Evolutionary conservation across 1,284 basidiomycete genomes (phyloP), one percentile per base, ranked within the genome.

Genomic region (Tremellales sp.): DNA sequence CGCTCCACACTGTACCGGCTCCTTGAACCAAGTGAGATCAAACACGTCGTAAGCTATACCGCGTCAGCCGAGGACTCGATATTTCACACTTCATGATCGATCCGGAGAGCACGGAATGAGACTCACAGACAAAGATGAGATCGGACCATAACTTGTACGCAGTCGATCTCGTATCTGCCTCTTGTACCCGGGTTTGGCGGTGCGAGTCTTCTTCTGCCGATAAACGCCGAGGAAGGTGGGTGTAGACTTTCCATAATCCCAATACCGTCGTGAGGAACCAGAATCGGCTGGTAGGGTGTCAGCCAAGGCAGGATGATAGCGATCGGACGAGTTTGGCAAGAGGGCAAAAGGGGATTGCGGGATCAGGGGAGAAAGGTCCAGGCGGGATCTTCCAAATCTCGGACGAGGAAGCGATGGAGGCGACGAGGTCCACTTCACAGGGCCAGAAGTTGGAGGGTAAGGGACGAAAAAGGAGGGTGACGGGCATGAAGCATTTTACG

Each of bases 11-110:
- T 70, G 65, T n/a, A 72, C 55, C 3, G 70, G 70, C 51, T 72
- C 68, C 39, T 58, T 59, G 22, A 63, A 45, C 53, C 57, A 63
- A 2, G 53, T 54, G 10, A 68, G 41, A 17, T 64, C 36, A 36
- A 72, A 70, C 13, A 70, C 64, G 46, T 72, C 70, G 47, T 69
- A 72, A 8, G 67, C 70, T 72, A 46, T 1, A 7, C n/a, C n/a
- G n/a, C 25, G 3, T 36, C 33, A 36, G 33, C 17, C 2, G n/a
- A n/a, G n/a, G n/a, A n/a, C n/a, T n/a, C n/a, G n/a, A n/a, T n/a
- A n/a, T n/a, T n/a, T n/a, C n/a, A n/a, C n/a, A 7, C 27, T 23
- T 37, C 8, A 26, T 22, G 8, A 6, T 15, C 37, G 26, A 17
- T n/a, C 36, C n/a, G 26, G 23, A 12, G 25, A 40, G 2, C 26